These are phyloP conservation scores for Podila verticillata DNA, from an alignment of 192 early-diverging fungal genomes.

Conservation along the genomic window DNA sequence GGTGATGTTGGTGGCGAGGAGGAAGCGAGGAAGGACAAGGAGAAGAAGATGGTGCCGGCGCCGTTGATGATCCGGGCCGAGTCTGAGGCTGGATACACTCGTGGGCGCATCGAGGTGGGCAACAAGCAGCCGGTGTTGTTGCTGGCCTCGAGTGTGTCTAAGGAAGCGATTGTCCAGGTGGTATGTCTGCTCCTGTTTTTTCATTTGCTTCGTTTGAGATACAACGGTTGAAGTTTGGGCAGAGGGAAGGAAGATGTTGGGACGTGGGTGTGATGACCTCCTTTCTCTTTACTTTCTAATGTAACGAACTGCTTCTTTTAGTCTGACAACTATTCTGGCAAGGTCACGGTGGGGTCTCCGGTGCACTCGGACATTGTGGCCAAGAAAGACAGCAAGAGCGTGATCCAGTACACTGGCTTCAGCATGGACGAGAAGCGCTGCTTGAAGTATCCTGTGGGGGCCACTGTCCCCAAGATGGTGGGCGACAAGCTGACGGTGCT, in stretches of 20 bases:
- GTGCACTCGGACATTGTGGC: background rate
- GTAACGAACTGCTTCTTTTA: too few species aligned
- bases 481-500: background rate
- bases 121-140: background rate
- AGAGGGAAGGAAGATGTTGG: too few species aligned
- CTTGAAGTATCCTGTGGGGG: background rate
- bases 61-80: background rate
- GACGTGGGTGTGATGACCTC: too few species aligned
- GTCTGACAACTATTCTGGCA: constrained; percentile 2
- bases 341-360: background rate
- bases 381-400: background rate
- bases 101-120: background rate
- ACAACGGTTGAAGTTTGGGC: background rate
- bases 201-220: background rate
- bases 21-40: background rate
- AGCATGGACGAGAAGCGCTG: background rate
- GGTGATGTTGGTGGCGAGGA: background rate
- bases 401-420: background rate
- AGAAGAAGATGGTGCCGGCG: background rate
- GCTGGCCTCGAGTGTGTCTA: background rate
- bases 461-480: background rate
- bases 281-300: background rate
- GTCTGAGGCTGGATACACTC: background rate
- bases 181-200: background rate
- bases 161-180: background rate